A percentile compares a stretch with the other conserved stretches of the same genome.
Conservation (phyloP, 1,139 yeast species). For the Protomyces gravidus region DNA sequence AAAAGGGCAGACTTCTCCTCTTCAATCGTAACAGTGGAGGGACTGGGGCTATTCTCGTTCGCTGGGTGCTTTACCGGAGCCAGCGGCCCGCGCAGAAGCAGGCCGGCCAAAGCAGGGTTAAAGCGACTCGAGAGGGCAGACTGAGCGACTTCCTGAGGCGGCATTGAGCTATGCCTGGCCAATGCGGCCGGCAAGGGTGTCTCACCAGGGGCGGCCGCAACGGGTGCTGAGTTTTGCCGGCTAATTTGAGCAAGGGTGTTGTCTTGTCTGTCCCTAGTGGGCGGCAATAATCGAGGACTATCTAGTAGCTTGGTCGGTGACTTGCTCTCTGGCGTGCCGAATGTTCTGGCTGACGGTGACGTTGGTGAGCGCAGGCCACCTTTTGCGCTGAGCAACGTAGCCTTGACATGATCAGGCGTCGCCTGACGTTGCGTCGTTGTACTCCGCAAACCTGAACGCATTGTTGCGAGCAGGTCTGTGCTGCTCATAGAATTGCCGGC, state of each 20-base stretch:
- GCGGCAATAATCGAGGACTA: not conserved
- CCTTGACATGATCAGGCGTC: not conserved
- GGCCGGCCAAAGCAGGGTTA: not conserved
- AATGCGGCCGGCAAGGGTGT: not conserved
- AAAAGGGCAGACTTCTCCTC: not conserved
- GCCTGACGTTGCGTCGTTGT: not conserved
- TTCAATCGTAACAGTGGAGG: not conserved
- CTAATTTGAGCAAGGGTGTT: not conserved
- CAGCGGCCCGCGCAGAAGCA: not conserved
- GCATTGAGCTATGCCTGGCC: not conserved
- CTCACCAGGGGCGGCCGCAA: not conserved
- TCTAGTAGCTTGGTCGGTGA: not conserved
- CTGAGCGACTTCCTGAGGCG: not conserved
- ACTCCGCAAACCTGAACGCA: not conserved
- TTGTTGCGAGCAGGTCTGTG: not conserved
- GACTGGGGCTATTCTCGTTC: not conserved
- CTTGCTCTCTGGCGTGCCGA: not conserved
- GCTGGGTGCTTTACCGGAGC: not conserved
- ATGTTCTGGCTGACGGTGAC: not conserved
- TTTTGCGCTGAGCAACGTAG: not conserved
- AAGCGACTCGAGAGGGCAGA: not conserved
- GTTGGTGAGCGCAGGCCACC: conserved; percentile 1
- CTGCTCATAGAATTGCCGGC: not conserved
- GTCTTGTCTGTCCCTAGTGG: not conserved
- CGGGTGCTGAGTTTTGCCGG: not conserved